Evolutionary conservation across 768 basidiomycete genomes (phyloP), one percentile per base, ranked within the genome.

Genomic region (Phanerodontia chrysosporium): DNA sequence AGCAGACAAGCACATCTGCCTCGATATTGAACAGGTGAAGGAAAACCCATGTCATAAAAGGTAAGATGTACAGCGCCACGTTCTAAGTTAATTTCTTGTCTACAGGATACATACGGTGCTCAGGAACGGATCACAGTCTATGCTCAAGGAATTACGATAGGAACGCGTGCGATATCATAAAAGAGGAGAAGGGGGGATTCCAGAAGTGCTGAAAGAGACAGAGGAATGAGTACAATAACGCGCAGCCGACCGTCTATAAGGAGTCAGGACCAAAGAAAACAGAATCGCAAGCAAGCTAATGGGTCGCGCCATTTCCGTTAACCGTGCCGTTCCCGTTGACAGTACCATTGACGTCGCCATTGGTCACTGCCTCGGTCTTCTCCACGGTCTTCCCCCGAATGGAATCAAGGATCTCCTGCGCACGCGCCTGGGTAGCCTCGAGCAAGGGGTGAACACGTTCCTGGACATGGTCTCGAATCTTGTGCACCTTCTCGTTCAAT

Each of bases 361-460:
- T 66, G 7, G 32, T 48, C 22, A 13, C 52, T 7, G 32, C 58
- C 22, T 51, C 35, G 18, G 55, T 46, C 57, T 64, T 61, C 58
- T 65, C 65, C 24, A 60, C 59, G 54, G 62, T 60, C 32, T 70
- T 67, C 27, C 30, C 58, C 13, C 62, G 52, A 14, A 60, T 42
- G 10, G 63, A 60, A 28, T 63, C 60, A 35, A 75, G 68, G 30
- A 72, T 66, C 54, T 67, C 73, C 57, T 72, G 69, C 12, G 73
- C 61, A 10, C 70, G 69, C 45, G 63, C 62, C 21, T 67, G 58
- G 7, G 72, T 69, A 8, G 69, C 69, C 18, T 86, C 84, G 14
- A 90, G 76, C 53, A 89, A 68, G 21, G 89, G 89, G 27, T 75
- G 74, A 24, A 90, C 81, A 32, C 81, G 80, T 25, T 81, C 79